Evolutionary conservation across 1,284 basidiomycete species (phyloP), one percentile per base, ranked within the genome.

Genomic region (Cystobasidium slooffiae): DNA sequence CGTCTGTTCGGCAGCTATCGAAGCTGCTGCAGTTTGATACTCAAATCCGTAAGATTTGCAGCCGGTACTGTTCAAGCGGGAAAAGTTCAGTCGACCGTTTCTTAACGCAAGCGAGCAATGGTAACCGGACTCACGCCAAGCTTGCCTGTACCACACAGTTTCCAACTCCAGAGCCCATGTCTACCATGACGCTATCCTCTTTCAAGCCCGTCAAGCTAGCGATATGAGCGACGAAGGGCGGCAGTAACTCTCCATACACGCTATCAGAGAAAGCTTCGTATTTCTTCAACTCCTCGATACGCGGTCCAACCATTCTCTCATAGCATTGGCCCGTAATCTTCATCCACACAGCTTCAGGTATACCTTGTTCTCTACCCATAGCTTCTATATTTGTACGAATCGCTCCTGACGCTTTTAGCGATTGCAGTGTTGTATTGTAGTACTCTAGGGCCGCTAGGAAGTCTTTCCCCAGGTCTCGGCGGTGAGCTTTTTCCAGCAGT

Each of bases 111-210:
- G 31, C 1, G 31, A 31, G 31, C 31, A 37, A 22, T 52, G 55
- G 18, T 24, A 14, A 44, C 12, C 49, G n/a, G 18, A 75, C 78
- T 44, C 22, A 78, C 76, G 80, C 85, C n/a, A 87, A 78, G 0
- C 85, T 84, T 0, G 84, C 84, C 77, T 87, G 86, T 0, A 87
- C 80, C 3, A 86, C 82, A 51, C 86, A 84, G 76, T 87, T 87
- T 39, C 85, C 86, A 0, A 88, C 86, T 0, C 87, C 87, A 1
- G 83, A 84, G 0, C 87, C 87, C 14, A 88, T 82, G 78, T 88
- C 87, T 31, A 87, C 80, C 75, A 85, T 83, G 12, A 82, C 80
- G 31, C 80, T 81, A 37, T 74, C 73, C 0, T 82, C 81, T 1
- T 81, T 80, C 0, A 85, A 77, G 6, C 63, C 43, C 8, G 82